Evolutionary conservation across 2,329 filamentous ascomycete genomes (phyloP), one percentile per base, ranked within the genome.

Genomic region (Penicillium sp.): DNA sequence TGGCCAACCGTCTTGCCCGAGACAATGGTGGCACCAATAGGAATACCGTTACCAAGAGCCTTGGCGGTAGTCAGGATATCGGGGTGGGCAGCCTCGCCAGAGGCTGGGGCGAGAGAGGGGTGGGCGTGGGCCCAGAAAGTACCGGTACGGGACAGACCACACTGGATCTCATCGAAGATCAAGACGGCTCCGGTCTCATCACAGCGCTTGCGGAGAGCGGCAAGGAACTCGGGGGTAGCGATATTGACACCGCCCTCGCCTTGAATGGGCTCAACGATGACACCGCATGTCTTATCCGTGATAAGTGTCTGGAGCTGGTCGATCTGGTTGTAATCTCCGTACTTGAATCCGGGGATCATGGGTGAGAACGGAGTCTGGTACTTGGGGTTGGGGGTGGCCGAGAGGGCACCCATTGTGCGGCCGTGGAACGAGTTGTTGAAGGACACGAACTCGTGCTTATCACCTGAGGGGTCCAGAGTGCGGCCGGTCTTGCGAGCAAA

Each of bases 81-180:
- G 7, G 94, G 94, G 70, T 99, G 94, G 2, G 91, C 91, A 61
- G 89, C 86, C 64, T 81, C 67, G 25, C 70, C 72, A 25, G 71
- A 69, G 10, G 70, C 65, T 10, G 70, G 70, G 2, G 65, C 64
- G n/a, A 76, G 64, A 35, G 90, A 88, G 25, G 94, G 81, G 55
- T 81, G 79, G 12, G 81, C 81, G 69, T 99, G 93, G 0, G 94
- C 94, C 94, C 94, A 99, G 65, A 99, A 82, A 13, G 80, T 82
- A 35, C 94, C 94, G 1, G 94, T 97, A 50, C 94, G 87, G 27
- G 87, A 86, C 34, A 99, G 80, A 50, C 94, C 94, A 72, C 91
- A 97, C 76, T 99, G 94, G 60, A 99, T 99, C 79, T 99, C 94
- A 68, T 99, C 94, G 73, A 94, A 93, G 69, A 97, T 89, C 54